phyloP scores from a whole-genome alignment of 2,329 filamentous ascomycete species.

The Graphilbum fragrans region DNA sequence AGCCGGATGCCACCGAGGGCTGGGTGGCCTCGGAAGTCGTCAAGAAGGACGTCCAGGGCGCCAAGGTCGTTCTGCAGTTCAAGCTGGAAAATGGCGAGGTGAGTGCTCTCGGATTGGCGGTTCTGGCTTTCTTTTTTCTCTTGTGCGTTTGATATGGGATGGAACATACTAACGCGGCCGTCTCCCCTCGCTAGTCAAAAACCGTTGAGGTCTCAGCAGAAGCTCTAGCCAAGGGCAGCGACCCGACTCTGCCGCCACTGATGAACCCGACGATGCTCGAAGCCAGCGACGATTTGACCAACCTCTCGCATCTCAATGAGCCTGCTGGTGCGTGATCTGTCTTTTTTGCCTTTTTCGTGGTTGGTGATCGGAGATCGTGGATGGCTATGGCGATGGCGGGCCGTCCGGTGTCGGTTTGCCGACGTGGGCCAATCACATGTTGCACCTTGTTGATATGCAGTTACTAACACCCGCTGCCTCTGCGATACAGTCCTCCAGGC shows the following conservation, averaged over 20 bases:
- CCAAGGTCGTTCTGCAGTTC: slow-evolving; percentile 82
- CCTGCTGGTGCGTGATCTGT: slow-evolving; percentile 61
- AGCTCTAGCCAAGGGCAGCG: slow-evolving; percentile 65
- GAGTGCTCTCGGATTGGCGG: slow-evolving; percentile 9
- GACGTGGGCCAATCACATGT: no score
- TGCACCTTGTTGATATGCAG: slow-evolving; percentile 7
- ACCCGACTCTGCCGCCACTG: slow-evolving; percentile 71
- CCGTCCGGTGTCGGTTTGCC: no score
- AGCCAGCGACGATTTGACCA: slow-evolving; percentile 95
- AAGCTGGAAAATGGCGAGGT: slow-evolving; percentile 90
- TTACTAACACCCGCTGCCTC: neutral
- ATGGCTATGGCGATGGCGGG: no score
- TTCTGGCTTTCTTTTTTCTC: neutral
- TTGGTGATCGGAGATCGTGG: no score
- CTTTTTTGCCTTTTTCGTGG: neutral
- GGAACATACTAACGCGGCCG: neutral
- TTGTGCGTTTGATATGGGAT: neutral
- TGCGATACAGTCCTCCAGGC: slow-evolving; percentile 87
- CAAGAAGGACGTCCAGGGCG: slow-evolving; percentile 70
- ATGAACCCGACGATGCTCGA: slow-evolving; percentile 99
- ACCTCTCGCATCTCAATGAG: slow-evolving; percentile 94
- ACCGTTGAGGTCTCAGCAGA: slow-evolving; percentile 64
- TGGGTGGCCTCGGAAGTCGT: slow-evolving; percentile 95
- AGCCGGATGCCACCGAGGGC: slow-evolving; percentile 89
- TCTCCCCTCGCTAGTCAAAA: slow-evolving; percentile 49